Percentiles rank a stretch among this genome's conserved stretches.
Evolutionary conservation across 106 monocot species (phyloP).

Genomic region (Hemerocallis citrina): DNA sequence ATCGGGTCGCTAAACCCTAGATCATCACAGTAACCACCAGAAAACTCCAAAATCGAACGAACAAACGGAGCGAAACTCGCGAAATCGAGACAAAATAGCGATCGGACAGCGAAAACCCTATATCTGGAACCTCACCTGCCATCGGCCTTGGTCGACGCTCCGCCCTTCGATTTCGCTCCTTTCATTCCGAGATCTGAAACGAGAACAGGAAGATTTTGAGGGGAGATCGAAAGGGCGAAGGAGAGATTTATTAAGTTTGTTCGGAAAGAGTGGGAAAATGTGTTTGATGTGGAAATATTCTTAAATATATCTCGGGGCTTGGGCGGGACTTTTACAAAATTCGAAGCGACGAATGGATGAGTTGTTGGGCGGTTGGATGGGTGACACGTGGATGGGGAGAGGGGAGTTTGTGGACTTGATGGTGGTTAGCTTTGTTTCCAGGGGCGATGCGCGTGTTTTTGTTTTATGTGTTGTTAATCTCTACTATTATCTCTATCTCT

Average conservation of each 20-base stretch:
- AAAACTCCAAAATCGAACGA: too few species aligned
- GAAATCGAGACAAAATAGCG: neutral
- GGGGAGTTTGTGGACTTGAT: too few species aligned
- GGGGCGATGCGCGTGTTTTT: too few species aligned
- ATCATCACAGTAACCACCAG: too few species aligned
- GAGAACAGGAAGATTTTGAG: neutral
- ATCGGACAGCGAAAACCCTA: neutral
- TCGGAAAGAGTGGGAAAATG: neutral
- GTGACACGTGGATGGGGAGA: too few species aligned
- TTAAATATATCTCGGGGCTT: neutral
- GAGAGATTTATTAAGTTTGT: neutral
- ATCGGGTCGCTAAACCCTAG: too few species aligned
- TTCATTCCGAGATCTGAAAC: slow-evolving; percentile 4
- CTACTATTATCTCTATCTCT: too few species aligned
- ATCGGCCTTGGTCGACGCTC: neutral
- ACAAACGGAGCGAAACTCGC: too few species aligned
- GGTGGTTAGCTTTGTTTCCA: too few species aligned
- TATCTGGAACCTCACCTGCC: neutral
- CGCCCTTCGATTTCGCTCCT: neutral
- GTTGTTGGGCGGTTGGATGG: neutral
- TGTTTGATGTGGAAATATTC: neutral
- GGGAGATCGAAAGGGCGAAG: neutral
- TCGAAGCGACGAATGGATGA: too few species aligned
- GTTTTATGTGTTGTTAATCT: too few species aligned
- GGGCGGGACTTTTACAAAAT: neutral